These are phyloP conservation scores for Tolypocladium ovalisporum DNA, from an alignment of 2,329 filamentous ascomycete species.

Conservation along the genomic window DNA sequence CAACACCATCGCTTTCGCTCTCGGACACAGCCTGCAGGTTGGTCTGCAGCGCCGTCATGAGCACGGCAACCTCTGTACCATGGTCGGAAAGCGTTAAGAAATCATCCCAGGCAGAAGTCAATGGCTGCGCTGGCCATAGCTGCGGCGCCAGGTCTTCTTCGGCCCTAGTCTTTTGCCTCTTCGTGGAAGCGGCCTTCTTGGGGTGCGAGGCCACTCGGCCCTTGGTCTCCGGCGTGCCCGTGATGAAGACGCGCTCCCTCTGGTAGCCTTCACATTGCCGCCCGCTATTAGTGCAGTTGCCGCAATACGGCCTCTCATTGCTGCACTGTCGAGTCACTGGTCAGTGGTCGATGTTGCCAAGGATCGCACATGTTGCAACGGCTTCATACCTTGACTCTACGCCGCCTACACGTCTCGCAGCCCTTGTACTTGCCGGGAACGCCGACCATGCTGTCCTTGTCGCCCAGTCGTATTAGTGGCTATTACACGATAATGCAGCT, in stretches of 20 bases:
- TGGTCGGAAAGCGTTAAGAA: conserved; percentile 27
- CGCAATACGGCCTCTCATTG: conserved; percentile 48
- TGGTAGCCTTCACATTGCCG: conserved; percentile 52
- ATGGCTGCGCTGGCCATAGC: conserved; percentile 26
- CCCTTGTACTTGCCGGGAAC: conserved; percentile 55
- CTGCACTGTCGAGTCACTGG: conserved; percentile 37
- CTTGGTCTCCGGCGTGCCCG: conserved; percentile 42
- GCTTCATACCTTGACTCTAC: conserved; percentile 44
- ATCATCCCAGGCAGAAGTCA: conserved; percentile 41
- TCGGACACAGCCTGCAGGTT: conserved; percentile 24
- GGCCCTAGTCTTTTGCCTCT: conserved; percentile 16
- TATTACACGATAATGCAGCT: background rate
- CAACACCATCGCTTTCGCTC: conserved; percentile 11
- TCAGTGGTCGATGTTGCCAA: background rate
- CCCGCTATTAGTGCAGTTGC: conserved; percentile 47
- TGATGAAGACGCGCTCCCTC: conserved; percentile 52
- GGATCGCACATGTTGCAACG: background rate
- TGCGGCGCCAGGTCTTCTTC: conserved; percentile 14
- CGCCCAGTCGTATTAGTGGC: background rate
- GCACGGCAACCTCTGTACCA: conserved; percentile 24
- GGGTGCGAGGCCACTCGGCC: conserved; percentile 48
- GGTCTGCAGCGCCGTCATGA: conserved; percentile 35
- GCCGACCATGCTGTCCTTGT: conserved; percentile 38
- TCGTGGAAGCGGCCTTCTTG: conserved; percentile 25
- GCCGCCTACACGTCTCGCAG: conserved; percentile 48